These are phyloP conservation scores for Celoporthe dispersa DNA, from an alignment of 2,329 filamentous ascomycete genomes.

Conservation along the genomic window DNA sequence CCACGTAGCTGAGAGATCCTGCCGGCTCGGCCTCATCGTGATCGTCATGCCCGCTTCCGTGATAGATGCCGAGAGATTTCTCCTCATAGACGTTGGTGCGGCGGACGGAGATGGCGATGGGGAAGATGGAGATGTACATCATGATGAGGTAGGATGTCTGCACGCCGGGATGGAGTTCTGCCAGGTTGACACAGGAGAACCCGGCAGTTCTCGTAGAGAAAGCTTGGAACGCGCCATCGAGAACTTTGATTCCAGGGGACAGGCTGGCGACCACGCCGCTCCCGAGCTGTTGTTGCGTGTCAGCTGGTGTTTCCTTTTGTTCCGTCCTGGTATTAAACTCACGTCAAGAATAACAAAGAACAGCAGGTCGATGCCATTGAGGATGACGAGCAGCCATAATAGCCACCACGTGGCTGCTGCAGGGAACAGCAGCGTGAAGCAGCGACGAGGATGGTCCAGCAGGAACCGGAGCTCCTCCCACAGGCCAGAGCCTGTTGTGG, in stretches of 20 bases:
- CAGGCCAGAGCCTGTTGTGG: conserved; percentile 67
- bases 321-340: conserved; percentile 42
- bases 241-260: conserved; percentile 73
- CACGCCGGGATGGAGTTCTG: conserved; percentile 82
- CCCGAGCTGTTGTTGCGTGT: conserved; percentile 60
- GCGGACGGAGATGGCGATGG: conserved; percentile 93
- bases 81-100: conserved; percentile 97
- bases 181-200: conserved; percentile 79
- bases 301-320: conserved; percentile 27
- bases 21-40: conserved; percentile 56
- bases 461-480: conserved; percentile 93
- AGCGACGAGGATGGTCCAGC: conserved; percentile 91
- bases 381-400: conserved; percentile 78
- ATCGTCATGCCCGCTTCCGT: conserved; percentile 47
- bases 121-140: conserved; percentile 99
- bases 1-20: conserved; percentile 79
- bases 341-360: conserved; percentile 94
- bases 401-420: conserved; percentile 94
- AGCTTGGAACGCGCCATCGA: conserved; percentile 90
- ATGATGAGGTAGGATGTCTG: conserved; percentile 95
- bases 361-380: conserved; percentile 85
- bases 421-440: conserved; percentile 94
- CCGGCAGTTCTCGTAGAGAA: conserved; percentile 88
- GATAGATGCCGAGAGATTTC: conserved; percentile 76
- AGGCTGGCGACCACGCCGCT: conserved; percentile 69